Base-by-base conservation (phyloP, 75 land plant genomes). In the Pinus taeda region DNA sequence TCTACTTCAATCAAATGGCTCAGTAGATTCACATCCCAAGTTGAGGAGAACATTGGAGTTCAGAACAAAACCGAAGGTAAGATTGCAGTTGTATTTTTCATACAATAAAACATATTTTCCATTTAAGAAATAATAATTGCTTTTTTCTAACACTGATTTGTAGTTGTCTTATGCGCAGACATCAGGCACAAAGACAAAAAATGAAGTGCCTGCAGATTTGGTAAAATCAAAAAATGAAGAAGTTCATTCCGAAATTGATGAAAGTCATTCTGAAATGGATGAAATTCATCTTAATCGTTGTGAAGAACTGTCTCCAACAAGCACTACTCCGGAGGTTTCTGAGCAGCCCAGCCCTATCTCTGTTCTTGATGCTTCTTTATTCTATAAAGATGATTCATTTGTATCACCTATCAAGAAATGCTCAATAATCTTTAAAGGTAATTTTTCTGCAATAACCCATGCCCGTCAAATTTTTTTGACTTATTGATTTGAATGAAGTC, bases 341-440 rank as follows among this genome's bases (percentile, higher is more conserved):
- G 93, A 89, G 67, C 95, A 93, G 42, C 92, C 93, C 12, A 93
- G 96, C 76, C 94, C 96, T 29, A 79, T 91, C 56, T 93, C 96
- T 59, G 92, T 91, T 37, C 89, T 93, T 22, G 89, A 93, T 83
- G 78, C 79, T 21, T 84, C 88, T 72, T 76, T 66, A 30, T 66
- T 81, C 22, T 83, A 88, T 61, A 82, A 82, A 57, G 93, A 91
- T 29, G 89, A 87, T 39, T 81, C 74, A 37, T 39, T 56, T 36
- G 79, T 75, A 36, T 88, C 91, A 29, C 91, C 93, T 29, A 79
- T 79, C 26, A 83, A 81, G 74, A 78, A 85, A 77, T 61, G 73
- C 75, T 59, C 79, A 49, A 59, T 37, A 60, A 36, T 75, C 22
- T 86, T 86, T 67, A 79, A 79, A 86, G 90, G 93, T 91, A 78